A percentile compares a stretch with the other conserved stretches of the same genome.
Conservation (phyloP, 805 yeast genomes). For the Jamesozyma rosinii region DNA sequence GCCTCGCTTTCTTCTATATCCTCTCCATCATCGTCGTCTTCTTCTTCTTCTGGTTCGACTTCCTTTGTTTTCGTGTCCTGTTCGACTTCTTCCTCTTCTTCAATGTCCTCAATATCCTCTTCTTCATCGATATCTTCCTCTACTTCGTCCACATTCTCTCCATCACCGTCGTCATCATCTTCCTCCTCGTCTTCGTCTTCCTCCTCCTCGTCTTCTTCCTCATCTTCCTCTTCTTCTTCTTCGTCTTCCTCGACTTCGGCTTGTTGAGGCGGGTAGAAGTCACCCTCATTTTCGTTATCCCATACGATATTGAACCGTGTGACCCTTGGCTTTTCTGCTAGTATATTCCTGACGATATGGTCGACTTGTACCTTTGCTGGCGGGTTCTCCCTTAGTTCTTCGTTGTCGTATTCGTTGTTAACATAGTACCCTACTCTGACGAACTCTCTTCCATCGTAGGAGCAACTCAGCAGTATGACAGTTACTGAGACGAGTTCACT, state of each 20-base stretch:
- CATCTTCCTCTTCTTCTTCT: constrained; percentile 57
- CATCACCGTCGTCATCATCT: constrained; percentile 41
- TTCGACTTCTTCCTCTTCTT: constrained; percentile 26
- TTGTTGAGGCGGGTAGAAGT: constrained; percentile 73
- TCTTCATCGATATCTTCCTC: constrained; percentile 35
- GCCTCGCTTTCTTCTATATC: constrained; percentile 5
- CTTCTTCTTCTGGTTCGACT: constrained; percentile 6
- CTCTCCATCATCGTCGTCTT: constrained; percentile 8
- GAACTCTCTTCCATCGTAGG: constrained; percentile 87
- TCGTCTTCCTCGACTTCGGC: constrained; percentile 54
- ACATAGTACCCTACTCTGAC: constrained; percentile 97
- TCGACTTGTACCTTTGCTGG: constrained; percentile 90
- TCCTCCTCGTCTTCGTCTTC: constrained; percentile 39
- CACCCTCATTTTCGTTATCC: constrained; percentile 68
- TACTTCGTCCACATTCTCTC: constrained; percentile 35
- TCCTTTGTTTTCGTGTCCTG: constrained; percentile 14
- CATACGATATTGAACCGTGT: constrained; percentile 94
- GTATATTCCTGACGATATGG: constrained; percentile 83
- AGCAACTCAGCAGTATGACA: constrained; percentile 83
- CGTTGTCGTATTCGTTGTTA: constrained; percentile 90
- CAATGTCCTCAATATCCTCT: constrained; percentile 34
- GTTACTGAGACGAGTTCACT: constrained; percentile 92
- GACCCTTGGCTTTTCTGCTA: constrained; percentile 96
- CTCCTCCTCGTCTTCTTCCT: constrained; percentile 46
- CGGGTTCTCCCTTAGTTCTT: constrained; percentile 86